These are phyloP conservation scores for Eruca vesicaria DNA, from an alignment of 441 rosid species.

Conservation along the genomic window DNA sequence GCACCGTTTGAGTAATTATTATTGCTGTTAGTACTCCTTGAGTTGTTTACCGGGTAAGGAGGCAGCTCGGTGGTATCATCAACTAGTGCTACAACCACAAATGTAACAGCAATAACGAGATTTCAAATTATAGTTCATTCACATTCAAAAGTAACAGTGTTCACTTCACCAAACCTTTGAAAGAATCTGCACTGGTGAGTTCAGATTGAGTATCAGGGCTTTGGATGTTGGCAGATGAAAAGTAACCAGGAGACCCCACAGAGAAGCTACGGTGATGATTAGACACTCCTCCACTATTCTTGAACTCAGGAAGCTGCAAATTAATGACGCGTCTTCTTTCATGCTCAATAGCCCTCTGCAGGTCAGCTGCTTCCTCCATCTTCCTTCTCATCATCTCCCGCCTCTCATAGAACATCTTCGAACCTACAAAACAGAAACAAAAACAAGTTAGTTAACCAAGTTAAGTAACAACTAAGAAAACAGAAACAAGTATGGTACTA, in stretches of 20 bases:
- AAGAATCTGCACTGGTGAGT: slow-evolving; percentile 38
- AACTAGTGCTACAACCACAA: slow-evolving; percentile 36
- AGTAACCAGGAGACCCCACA: slow-evolving; percentile 56
- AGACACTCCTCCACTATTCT: slow-evolving; percentile 22
- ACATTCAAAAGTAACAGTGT: not conserved
- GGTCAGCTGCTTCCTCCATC: slow-evolving; percentile 58
- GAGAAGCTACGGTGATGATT: slow-evolving; percentile 58
- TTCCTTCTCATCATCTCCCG: slow-evolving; percentile 50
- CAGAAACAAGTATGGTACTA: slow-evolving; percentile 12
- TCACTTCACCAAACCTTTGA: slow-evolving; percentile 48
- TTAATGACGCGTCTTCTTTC: slow-evolving; percentile 55
- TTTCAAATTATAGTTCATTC: not conserved
- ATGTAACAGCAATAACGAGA: not conserved
- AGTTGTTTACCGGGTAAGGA: slow-evolving; percentile 32
- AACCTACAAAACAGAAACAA: slow-evolving; percentile 36
- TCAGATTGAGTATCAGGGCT: slow-evolving; percentile 35
- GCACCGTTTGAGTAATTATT: slow-evolving; percentile 15
- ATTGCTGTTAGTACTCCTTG: slow-evolving; percentile 23
- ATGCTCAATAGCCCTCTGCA: slow-evolving; percentile 68
- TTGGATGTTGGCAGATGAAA: slow-evolving; percentile 38
- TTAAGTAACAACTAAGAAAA: not conserved
- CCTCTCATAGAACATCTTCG: slow-evolving; percentile 45
- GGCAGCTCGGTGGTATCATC: slow-evolving; percentile 39
- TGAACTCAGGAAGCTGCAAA: slow-evolving; percentile 53
- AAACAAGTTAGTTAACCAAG: not conserved